phyloP scores from a whole-genome alignment of 1,139 yeast species.

The Blastobotrys aristatus region DNA sequence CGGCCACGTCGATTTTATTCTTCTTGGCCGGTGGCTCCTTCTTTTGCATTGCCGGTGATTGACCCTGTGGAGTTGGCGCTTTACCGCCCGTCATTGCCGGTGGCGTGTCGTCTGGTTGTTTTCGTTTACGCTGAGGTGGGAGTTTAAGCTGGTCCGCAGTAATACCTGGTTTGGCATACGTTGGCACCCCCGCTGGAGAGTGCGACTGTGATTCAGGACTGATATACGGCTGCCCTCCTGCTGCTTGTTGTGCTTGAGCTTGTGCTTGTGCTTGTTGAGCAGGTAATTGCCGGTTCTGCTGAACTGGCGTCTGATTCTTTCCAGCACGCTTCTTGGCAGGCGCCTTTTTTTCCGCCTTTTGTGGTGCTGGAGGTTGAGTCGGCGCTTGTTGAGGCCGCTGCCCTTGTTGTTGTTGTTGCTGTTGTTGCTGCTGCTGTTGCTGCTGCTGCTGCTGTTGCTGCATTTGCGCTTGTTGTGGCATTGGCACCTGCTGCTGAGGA shows the following conservation, averaged over 20 bases:
- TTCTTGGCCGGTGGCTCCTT: constrained; percentile 24
- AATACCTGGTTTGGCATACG: constrained; percentile 27
- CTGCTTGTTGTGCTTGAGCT: constrained; percentile 5
- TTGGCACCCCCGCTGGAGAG: constrained; percentile 28
- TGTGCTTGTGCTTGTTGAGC: constrained; percentile 5
- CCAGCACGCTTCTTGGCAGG: constrained; percentile 4
- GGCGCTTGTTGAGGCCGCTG: neutral
- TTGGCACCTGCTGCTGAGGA: neutral
- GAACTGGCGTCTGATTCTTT: constrained; percentile 2
- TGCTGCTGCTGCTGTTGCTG: neutral
- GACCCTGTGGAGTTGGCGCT: constrained; percentile 23
- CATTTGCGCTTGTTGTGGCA: neutral
- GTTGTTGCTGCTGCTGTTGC: neutral
- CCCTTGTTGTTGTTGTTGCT: neutral
- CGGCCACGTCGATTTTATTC: constrained; percentile 26
- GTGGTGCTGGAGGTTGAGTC: neutral
- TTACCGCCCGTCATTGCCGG: constrained; percentile 6
- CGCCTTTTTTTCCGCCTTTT: neutral
- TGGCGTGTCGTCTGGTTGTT: constrained; percentile 15
- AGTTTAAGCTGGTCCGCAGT: constrained; percentile 31
- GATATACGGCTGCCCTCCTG: constrained; percentile 5
- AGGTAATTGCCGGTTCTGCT: constrained; percentile 4
- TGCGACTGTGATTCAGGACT: constrained; percentile 12
- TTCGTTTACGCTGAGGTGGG: constrained; percentile 29
- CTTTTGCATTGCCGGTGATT: constrained; percentile 6